A percentile compares a stretch with the other conserved stretches of the same genome.
These are phyloP conservation scores for Aspergillus fumigatiaffinis DNA, from an alignment of 2,329 filamentous ascomycete genomes.

Conservation along the genomic window DNA sequence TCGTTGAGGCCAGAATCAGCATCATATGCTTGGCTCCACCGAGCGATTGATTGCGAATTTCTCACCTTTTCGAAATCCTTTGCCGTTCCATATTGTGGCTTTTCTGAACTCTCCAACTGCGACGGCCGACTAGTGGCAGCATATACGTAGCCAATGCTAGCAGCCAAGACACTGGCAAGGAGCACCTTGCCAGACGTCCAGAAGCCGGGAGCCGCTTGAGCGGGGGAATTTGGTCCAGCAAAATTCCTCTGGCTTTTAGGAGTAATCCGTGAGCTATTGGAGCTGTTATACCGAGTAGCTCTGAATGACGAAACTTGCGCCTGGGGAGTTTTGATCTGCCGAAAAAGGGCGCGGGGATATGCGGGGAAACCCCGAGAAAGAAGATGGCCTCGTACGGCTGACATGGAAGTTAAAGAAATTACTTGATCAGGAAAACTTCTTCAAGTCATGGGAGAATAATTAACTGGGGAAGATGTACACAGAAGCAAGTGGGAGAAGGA, in stretches of 20 bases:
- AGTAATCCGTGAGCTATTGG: constrained; percentile 1
- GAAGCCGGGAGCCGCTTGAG: constrained; percentile 23
- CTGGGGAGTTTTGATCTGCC: constrained; percentile 17
- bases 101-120: constrained; percentile 10
- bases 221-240: constrained; percentile 12
- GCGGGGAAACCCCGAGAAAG: constrained; percentile 24
- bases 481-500: neutral
- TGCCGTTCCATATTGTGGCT: constrained; percentile 36
- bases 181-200: constrained; percentile 47
- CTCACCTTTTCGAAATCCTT: constrained; percentile 39
- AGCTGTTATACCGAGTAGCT: constrained; percentile 18
- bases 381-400: constrained; percentile 20
- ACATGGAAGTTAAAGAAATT: neutral
- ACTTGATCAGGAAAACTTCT: neutral
- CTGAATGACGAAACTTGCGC: constrained; percentile 4
- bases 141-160: constrained; percentile 50
- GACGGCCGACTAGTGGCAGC: constrained; percentile 40
- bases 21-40: too few relatives aligned
- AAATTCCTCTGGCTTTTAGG: constrained; percentile 9
- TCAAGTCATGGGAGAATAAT: neutral
- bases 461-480: neutral
- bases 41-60: neutral
- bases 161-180: constrained; percentile 48
- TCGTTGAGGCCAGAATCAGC: constrained; percentile 1
- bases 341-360: constrained; percentile 21